Base-by-base conservation (phyloP, 352 stramenopile species). In the Phytophthora fragariaefolia region DNA sequence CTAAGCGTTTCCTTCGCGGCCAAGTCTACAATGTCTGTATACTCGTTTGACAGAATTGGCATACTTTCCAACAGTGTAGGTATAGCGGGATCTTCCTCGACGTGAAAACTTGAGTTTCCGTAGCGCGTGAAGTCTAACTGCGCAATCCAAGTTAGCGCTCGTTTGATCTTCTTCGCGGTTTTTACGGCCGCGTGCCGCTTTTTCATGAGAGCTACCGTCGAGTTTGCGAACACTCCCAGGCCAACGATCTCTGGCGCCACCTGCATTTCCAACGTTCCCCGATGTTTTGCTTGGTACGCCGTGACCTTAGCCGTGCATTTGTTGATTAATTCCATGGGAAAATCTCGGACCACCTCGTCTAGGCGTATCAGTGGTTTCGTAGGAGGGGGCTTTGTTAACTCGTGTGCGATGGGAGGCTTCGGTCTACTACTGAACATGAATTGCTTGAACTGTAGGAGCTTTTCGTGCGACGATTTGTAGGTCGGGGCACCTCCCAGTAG, bases 241-340 rank as follows among this genome's bases (percentile, higher is more conserved):
- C 45, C 46, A 20, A 49, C 13, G 13, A 63, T 48, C 32, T 51
- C 56, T 1, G 56, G 32, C 2, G 45, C 58, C 15, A 58, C 23
- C 8, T 58, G 17, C 8, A 43, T 36, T 32, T 66, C 58, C 0
- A 3, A 13, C 7, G 34, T 15, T 7, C 34, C 32, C 32, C 26
- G 4, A 4, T 54, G 8, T 47, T 57, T 63, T 23, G 6, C 18
- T 17, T 62, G 50, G 26, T 52, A 53, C 1, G 51, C 42, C 0
- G 28, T 57, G 5, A 63, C 45, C 18, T 63, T 63, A 2, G 45
- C 22, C 1, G 12, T 48, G 17, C 52, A 69, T 8, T 48, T 58
- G 1, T 27, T 51, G 1, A 63, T 20, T n/a, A 49, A 12, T 10
- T 69, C 32, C 34, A 55, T 54, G 0, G 53, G 26, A 22, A 69